Base-by-base conservation (phyloP, 1,284 basidiomycete genomes). In the Irpex sp. region DNA sequence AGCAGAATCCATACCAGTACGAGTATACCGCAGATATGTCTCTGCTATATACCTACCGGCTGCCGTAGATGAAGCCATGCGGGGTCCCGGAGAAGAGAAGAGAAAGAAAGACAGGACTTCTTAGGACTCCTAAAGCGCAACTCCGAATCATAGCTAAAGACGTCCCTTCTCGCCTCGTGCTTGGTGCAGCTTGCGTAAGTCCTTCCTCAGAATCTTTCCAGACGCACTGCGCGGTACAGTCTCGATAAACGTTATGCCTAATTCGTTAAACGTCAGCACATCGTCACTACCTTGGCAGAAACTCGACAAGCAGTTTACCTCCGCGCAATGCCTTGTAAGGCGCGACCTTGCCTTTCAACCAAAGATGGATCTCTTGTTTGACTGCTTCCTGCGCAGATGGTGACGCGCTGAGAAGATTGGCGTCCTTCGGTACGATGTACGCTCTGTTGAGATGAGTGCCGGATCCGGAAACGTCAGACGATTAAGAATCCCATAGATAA, bases 261-360 rank as follows among this genome's bases (percentile, higher is more conserved):
- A 27, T 24, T 22, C 20, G 58, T 56, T 22, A 9, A 20, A 18
- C 10, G 18, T 11, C 18, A 11, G 18, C 15, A 9, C 10, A 11
- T 15, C 24, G 58, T 6, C 32, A 38, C 32, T 38, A 38, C 32
- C 32, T 6, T 38, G 32, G 7, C 32, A 38, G 32, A 38, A 38
- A 38, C 32, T 38, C 32, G 7, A 38, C 7, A 38, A 7, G 32
- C 32, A 38, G 32, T 13, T 93, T 87, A 49, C 91, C 92, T 66
- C 92, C 93, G 70, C 93, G 85, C 24, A 94, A 78, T 71, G 81
- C 89, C 76, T 94, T 94, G 77, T 94, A 90, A 66, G 82, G 82
- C 11, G 92, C 92, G 1, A 93, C 93, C 56, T 88, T 87, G 15
- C 75, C 76, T 65, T 88, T 82, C 11, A 93, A 87, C 94, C 94